Evolutionary conservation across 495 filamentous ascomycete species (phyloP).

Genomic region (Patellaria atrata): DNA sequence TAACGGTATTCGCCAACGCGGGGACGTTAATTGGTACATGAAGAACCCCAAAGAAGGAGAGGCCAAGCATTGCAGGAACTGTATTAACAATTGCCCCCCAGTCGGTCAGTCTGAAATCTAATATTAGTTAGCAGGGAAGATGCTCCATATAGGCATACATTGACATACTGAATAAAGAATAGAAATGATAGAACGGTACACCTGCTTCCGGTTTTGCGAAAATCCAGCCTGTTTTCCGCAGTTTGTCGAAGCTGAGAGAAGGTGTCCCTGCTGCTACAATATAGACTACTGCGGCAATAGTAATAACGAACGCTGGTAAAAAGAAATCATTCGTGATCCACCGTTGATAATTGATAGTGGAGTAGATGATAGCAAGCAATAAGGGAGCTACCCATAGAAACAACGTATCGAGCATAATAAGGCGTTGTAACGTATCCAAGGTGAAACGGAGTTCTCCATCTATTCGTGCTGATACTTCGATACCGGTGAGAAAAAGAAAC

Average conservation of each 20-base stretch:
- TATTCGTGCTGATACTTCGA: constrained; percentile 87
- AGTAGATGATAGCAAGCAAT: constrained; percentile 55
- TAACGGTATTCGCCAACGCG: constrained; percentile 71
- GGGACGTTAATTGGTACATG: constrained; percentile 98
- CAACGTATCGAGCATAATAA: constrained; percentile 57
- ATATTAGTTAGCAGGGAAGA: constrained; percentile 6
- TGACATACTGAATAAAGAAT: constrained; percentile 71
- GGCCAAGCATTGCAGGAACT: constrained; percentile 86
- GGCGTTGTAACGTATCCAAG: constrained; percentile 53
- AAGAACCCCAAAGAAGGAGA: constrained; percentile 93
- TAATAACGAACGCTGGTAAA: constrained; percentile 73
- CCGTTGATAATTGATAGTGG: constrained; percentile 57
- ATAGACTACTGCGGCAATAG: constrained; percentile 70
- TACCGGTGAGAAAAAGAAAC: constrained; percentile 78
- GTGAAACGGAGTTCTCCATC: constrained; percentile 72
- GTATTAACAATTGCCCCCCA: constrained; percentile 68
- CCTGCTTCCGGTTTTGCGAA: constrained; percentile 71
- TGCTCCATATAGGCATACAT: background rate
- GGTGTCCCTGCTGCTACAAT: constrained; percentile 54
- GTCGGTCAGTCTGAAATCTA: constrained; percentile 60
- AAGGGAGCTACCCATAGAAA: constrained; percentile 75
- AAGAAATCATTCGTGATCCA: constrained; percentile 67
- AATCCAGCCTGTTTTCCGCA: constrained; percentile 70
- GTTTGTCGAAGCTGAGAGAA: constrained; percentile 41
- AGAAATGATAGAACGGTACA: constrained; percentile 94